A percentile compares a stretch with the other conserved stretches of the same genome.
Evolutionary conservation across 371 early-diverging fungal species (phyloP).

Genomic region (Mortierella sp.): DNA sequence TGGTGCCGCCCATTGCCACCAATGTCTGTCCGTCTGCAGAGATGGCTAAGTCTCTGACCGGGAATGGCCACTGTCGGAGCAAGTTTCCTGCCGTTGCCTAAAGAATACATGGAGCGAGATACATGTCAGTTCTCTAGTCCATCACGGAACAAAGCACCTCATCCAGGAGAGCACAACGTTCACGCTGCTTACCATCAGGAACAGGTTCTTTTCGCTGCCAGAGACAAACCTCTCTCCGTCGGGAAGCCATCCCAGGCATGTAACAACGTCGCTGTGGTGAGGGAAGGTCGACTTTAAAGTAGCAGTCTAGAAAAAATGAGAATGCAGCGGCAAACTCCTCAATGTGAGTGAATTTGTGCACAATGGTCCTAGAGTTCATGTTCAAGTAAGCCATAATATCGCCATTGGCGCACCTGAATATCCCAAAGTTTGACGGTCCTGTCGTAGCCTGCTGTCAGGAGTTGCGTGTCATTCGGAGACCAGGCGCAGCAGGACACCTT

Average conservation of each 20-base stretch:
- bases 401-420: slow-evolving; percentile 66
- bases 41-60: slow-evolving; percentile 90
- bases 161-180: not conserved
- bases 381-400: not conserved
- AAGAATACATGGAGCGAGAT: not conserved
- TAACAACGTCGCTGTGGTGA: slow-evolving; percentile 34
- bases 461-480: slow-evolving; percentile 86
- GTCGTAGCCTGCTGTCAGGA: slow-evolving; percentile 90
- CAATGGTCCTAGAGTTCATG: too few relatives aligned
- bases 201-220: slow-evolving; percentile 44
- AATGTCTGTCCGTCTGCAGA: slow-evolving; percentile 79
- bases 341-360: not conserved
- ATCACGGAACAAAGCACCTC: not conserved
- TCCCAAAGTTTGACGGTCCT: slow-evolving; percentile 86
- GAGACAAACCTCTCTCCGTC: slow-evolving; percentile 50
- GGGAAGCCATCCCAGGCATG: slow-evolving; percentile 47
- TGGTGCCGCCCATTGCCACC: slow-evolving; percentile 79
- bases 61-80: slow-evolving; percentile 69
- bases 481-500: slow-evolving; percentile 87
- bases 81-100: slow-evolving; percentile 33
- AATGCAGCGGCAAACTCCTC: not conserved
- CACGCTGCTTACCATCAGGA: slow-evolving; percentile 38
- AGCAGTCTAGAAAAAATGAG: slow-evolving; percentile 22
- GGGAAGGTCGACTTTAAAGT: slow-evolving; percentile 34
- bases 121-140: not conserved